phyloP scores from a whole-genome alignment of 1,284 basidiomycete genomes.

The Vanrija sp. region DNA sequence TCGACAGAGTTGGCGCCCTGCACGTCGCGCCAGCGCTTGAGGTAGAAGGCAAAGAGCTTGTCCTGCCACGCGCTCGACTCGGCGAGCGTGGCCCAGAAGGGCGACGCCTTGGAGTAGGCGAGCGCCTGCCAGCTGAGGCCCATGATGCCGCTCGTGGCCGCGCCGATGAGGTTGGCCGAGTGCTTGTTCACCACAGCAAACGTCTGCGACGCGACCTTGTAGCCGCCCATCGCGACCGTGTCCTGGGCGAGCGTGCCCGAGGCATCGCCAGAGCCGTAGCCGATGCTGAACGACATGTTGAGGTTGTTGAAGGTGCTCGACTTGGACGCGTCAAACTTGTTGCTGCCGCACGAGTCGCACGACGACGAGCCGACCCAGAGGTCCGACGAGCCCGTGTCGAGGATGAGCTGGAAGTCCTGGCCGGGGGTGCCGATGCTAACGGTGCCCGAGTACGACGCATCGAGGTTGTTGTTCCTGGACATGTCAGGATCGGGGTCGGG shows the following conservation, averaged over 20 bases:
- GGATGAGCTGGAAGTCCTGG: conserved; percentile 56
- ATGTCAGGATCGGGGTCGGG: neutral
- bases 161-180: conserved; percentile 42
- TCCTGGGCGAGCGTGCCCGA: conserved; percentile 67
- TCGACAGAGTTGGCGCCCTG: conserved; percentile 53
- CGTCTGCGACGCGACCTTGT: conserved; percentile 63
- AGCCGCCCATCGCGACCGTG: conserved; percentile 73
- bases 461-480: conserved; percentile 39
- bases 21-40: conserved; percentile 68
- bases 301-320: conserved; percentile 20
- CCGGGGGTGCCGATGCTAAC: conserved; percentile 46
- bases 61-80: conserved; percentile 57
- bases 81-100: conserved; percentile 62
- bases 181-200: conserved; percentile 55
- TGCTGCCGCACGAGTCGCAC: conserved; percentile 20
- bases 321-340: conserved; percentile 13
- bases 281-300: conserved; percentile 35
- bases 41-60: conserved; percentile 74
- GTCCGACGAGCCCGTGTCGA: conserved; percentile 60
- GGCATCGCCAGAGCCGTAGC: conserved; percentile 61
- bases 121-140: conserved; percentile 52
- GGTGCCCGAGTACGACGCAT: conserved; percentile 45
- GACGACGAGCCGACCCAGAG: conserved; percentile 47
- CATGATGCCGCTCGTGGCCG: conserved; percentile 51
- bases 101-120: conserved; percentile 49